phyloP scores from a whole-genome alignment of 2,329 filamentous ascomycete genomes.

The Exophiala bonariae region DNA sequence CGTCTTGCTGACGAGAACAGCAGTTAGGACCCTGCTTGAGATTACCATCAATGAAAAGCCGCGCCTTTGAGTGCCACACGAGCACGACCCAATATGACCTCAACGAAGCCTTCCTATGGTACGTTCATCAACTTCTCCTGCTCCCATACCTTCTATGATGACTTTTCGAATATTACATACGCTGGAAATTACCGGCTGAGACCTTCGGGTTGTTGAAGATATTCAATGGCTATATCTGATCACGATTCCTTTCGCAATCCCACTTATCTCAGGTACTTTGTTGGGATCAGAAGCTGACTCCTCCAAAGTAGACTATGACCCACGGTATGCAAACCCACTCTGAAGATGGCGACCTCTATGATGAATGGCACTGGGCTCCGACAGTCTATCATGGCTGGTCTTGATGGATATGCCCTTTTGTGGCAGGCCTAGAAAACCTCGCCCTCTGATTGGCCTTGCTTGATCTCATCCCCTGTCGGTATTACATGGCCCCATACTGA shows the following conservation, averaged over 20 bases:
- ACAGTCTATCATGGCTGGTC: slow-evolving; percentile 57
- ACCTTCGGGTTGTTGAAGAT: slow-evolving; percentile 69
- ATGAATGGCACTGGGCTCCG: slow-evolving; percentile 99
- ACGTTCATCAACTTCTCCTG: slow-evolving; percentile 17
- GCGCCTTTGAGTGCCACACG: too few relatives aligned
- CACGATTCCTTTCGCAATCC: slow-evolving; percentile 28
- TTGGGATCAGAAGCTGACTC: slow-evolving; percentile 10
- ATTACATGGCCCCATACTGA: too few relatives aligned
- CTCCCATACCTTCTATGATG: slow-evolving; percentile 55
- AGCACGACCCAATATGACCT: too few relatives aligned
- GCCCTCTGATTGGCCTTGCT: slow-evolving; percentile 73
- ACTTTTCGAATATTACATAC: slow-evolving; percentile 59
- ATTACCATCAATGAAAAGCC: too few relatives aligned
- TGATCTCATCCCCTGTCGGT: too few relatives aligned
- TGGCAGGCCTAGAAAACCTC: slow-evolving; percentile 99
- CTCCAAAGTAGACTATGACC: background rate
- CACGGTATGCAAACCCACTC: slow-evolving; percentile 1
- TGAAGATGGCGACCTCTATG: slow-evolving; percentile 40
- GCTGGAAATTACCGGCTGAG: slow-evolving; percentile 98
- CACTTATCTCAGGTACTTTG: too few relatives aligned
- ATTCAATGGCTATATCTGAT: slow-evolving; percentile 87
- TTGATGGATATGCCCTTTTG: slow-evolving; percentile 88
- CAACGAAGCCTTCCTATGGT: too few relatives aligned
- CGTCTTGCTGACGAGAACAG: slow-evolving; percentile 6
- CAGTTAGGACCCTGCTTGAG: too few relatives aligned